Evolutionary conservation across 371 early-diverging fungal species (phyloP), one percentile per base, ranked within the genome.

Genomic region (Syncephalastrum monosporum): DNA sequence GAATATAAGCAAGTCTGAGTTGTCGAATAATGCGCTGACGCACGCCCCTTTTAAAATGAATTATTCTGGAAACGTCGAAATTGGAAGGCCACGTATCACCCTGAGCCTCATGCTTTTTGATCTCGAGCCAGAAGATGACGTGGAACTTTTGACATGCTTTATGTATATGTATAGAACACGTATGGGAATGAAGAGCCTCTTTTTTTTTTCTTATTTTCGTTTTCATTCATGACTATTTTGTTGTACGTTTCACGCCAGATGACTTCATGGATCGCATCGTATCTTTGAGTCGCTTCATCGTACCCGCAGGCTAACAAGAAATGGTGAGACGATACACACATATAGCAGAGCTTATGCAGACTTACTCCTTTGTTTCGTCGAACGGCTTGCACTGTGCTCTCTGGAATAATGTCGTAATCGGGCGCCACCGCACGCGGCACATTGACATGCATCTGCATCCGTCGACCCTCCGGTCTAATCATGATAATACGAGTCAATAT

Each of bases 391-490:
- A 77, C 62, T 2, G 64, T 71, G 25, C 80, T 80, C 47, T 73
- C 72, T 46, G 80, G 80, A 38, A 69, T 74, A 58, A 80, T 69
- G 55, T 80, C 80, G 55, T 76, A 80, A 54, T 79, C 76, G 8
- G 76, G 72, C 24, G 79, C 76, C 15, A 75, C 76, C 10, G 76
- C 74, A 57, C 67, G 74, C 51, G 79, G 79, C 29, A 75, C 65
- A 47, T 68, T 64, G 42, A 75, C 76, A 55, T 68, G 69, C 46
- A 65, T 53, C 53, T 33, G 38, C 38, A 33, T 33, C 38, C 38
- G 38, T 33, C 38, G 38, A 10, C 38, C 38, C 38, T 33, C 38
- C 38, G 38, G 7, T 33, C 38, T 33, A 33, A 10, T 21, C 21
- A 21, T 21, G 21, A 21, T 33, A 33, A 8, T 33, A 10, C 5